A percentile compares a stretch with the other conserved stretches of the same genome.
Evolutionary conservation across 2,329 filamentous ascomycete species (phyloP).

Genomic region (Verticillium klebahnii): DNA sequence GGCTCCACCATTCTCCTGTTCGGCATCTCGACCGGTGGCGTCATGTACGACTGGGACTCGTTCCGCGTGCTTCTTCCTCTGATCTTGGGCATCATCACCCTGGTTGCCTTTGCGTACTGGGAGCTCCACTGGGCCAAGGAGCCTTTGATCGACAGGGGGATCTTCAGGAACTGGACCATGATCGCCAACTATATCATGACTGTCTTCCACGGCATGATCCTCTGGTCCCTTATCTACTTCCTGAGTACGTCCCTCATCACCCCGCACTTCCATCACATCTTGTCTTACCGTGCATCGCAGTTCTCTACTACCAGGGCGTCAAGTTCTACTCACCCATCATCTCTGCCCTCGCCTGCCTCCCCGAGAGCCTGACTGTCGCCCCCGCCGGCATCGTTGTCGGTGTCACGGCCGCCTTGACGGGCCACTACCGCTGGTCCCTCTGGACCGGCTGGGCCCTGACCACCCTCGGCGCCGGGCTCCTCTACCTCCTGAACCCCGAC

Average conservation of each 20-base stretch:
- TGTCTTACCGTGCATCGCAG: slow-evolving; percentile 10
- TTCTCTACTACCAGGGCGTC: slow-evolving; percentile 44
- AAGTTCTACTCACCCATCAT: slow-evolving; percentile 49
- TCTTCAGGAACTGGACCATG: slow-evolving; percentile 45
- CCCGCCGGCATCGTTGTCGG: slow-evolving; percentile 55
- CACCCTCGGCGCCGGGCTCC: slow-evolving; percentile 52
- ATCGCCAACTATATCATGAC: slow-evolving; percentile 46
- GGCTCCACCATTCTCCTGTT: slow-evolving; percentile 56
- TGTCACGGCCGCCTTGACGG: slow-evolving; percentile 47
- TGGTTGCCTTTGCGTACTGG: slow-evolving; percentile 49
- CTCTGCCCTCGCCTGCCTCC: slow-evolving; percentile 52
- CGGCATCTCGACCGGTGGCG: slow-evolving; percentile 59
- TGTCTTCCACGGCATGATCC: slow-evolving; percentile 52
- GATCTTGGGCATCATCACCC: slow-evolving; percentile 44
- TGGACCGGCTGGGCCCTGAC: slow-evolving; percentile 58
- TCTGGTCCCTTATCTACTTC: slow-evolving; percentile 52
- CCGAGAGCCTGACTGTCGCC: slow-evolving; percentile 58
- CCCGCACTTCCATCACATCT: slow-evolving; percentile 1
- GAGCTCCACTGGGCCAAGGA: slow-evolving; percentile 46
- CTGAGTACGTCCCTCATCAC: slow-evolving; percentile 28
- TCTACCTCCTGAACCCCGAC: slow-evolving; percentile 40
- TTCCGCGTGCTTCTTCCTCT: slow-evolving; percentile 60
- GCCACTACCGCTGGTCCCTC: slow-evolving; percentile 55
- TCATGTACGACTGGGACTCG: slow-evolving; percentile 60
- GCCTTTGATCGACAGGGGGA: slow-evolving; percentile 39